Percentiles rank a stretch among this genome's conserved stretches.
phyloP scores from a whole-genome alignment of 257 asterid species.

The Scutellaria barbata region DNA sequence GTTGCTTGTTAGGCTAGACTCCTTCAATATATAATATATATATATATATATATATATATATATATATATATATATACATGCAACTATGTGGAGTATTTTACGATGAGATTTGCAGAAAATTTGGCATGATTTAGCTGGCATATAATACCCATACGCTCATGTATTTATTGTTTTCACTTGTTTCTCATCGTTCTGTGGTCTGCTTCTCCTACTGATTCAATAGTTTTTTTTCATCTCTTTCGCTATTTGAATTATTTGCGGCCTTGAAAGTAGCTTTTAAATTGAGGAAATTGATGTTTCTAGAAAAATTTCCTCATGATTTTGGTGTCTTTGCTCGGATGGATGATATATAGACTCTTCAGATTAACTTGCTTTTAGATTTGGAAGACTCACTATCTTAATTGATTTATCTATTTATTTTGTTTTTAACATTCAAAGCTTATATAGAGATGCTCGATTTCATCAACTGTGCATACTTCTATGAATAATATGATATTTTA shows the following conservation, averaged over 20 bases:
- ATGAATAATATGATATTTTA: not conserved
- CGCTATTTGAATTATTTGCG: not conserved
- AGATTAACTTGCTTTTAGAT: constrained; percentile 1
- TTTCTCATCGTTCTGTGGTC: constrained; percentile 21
- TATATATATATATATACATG: too few relatives aligned
- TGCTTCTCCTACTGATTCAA: constrained; percentile 15
- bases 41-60: too few relatives aligned
- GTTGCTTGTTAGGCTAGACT: not conserved
- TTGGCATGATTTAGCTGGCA: not conserved
- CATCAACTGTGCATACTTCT: not conserved
- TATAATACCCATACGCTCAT: constrained; percentile 37
- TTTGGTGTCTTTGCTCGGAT: not conserved
- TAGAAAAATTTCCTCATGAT: not conserved
- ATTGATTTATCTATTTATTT: not conserved
- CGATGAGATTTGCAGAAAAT: not conserved
- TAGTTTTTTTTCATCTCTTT: not conserved
- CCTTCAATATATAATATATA: not conserved
- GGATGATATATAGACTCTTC: not conserved
- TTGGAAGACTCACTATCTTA: not conserved
- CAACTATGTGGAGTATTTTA: not conserved
- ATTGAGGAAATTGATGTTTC: not conserved
- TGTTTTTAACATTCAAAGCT: not conserved
- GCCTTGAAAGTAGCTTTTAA: not conserved
- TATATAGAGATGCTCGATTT: not conserved
- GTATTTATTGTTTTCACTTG: constrained; percentile 46